Evolutionary conservation across 768 basidiomycete genomes (phyloP).

Genomic region (Termitomyces sp.): DNA sequence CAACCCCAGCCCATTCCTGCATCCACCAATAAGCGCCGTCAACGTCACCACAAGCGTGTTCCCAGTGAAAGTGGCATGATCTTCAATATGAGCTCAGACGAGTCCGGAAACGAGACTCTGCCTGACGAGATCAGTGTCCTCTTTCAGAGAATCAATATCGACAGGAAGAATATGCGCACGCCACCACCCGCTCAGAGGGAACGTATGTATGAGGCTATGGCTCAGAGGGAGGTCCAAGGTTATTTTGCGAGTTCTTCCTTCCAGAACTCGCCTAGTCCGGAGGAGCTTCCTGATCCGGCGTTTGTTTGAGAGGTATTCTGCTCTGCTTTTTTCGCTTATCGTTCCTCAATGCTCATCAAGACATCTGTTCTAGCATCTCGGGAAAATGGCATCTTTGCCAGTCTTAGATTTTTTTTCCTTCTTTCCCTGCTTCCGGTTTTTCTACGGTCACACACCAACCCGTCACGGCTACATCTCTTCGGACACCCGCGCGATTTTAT

Average conservation of each 20-base stretch:
- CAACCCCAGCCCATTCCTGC: conserved; percentile 30
- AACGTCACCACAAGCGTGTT: conserved; percentile 45
- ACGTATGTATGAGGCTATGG: conserved; percentile 25
- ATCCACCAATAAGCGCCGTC: conserved; percentile 3
- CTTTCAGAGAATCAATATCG: neutral
- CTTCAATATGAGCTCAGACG: conserved; percentile 73
- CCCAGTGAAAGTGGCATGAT: conserved; percentile 61
- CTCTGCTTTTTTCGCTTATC: neutral
- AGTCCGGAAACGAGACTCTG: conserved; percentile 20
- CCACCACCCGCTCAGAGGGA: conserved; percentile 16
- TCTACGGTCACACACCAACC: conserved; percentile 1
- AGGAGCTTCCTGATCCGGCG: conserved; percentile 67
- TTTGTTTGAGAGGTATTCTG: conserved; percentile 34
- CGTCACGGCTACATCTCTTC: conserved; percentile 12
- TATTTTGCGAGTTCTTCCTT: conserved; percentile 79
- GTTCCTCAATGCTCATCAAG: neutral
- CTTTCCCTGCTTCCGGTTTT: neutral
- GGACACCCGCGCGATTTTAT: conserved; percentile 16
- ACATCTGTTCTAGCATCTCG: neutral
- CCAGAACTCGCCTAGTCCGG: conserved; percentile 84
- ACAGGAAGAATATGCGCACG: conserved; percentile 1
- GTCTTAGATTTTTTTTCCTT: conserved; percentile 3
- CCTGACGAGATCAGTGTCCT: conserved; percentile 35
- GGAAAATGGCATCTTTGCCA: conserved; percentile 4
- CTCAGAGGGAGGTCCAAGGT: conserved; percentile 25